phyloP scores from a whole-genome alignment of 345 rosid genomes.

The Isatis tinctoria region DNA sequence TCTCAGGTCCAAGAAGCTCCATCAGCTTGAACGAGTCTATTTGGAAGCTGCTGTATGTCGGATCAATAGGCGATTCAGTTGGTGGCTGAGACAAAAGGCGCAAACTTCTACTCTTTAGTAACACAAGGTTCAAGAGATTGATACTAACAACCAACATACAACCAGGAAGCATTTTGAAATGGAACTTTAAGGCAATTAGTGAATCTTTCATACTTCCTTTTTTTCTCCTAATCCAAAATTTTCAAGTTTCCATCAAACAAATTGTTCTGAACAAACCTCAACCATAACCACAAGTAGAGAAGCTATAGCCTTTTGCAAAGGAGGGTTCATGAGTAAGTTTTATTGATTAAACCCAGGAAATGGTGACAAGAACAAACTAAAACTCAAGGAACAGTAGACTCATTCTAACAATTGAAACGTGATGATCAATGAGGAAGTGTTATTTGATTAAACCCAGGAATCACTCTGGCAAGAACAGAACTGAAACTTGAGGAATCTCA shows the following conservation, averaged over 20 bases:
- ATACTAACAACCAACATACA: neutral
- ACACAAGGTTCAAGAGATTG: too few species aligned
- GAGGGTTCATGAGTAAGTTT: neutral
- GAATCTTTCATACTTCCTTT: neutral
- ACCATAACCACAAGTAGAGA: neutral
- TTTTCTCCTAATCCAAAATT: neutral
- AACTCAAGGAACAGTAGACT: neutral
- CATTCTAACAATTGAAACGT: neutral
- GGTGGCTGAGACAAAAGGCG: slow-evolving; percentile 49
- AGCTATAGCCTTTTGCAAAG: neutral
- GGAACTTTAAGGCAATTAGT: neutral
- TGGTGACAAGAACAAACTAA: neutral
- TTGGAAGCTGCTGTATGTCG: slow-evolving; percentile 66
- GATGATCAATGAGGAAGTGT: neutral
- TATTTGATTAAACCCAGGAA: too few species aligned
- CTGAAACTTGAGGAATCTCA: too few species aligned
- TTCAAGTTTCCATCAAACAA: neutral
- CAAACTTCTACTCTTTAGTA: slow-evolving; percentile 4
- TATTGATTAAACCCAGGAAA: neutral
- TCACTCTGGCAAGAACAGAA: too few species aligned
- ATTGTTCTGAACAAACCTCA: neutral
- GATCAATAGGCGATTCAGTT: slow-evolving; percentile 57
- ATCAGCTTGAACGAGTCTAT: slow-evolving; percentile 84
- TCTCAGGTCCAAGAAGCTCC: slow-evolving; percentile 98
- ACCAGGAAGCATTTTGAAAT: neutral